Conservation (phyloP, 768 basidiomycete species). For the Pleurotus djamor region DNA sequence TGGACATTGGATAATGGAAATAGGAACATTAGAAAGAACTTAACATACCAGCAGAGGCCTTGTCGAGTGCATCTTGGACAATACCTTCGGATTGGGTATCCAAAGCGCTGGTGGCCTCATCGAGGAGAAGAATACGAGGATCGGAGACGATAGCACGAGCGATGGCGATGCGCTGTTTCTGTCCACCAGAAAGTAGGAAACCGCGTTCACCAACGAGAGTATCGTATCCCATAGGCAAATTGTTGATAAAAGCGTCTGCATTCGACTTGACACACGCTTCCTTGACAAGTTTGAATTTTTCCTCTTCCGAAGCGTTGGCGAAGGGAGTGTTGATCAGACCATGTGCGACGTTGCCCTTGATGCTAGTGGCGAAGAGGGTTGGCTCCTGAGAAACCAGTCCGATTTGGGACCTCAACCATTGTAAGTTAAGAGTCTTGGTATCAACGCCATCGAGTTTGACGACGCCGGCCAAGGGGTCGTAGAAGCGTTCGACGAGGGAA, state of each 20-base stretch:
- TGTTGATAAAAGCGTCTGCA: slow-evolving; percentile 84
- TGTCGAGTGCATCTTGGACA: slow-evolving; percentile 89
- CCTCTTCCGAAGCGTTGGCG: slow-evolving; percentile 70
- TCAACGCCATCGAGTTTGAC: slow-evolving; percentile 77
- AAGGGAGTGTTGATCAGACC: slow-evolving; percentile 75
- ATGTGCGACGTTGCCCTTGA: slow-evolving; percentile 79
- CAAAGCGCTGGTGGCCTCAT: slow-evolving; percentile 87
- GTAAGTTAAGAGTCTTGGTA: slow-evolving; percentile 73
- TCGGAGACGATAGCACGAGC: slow-evolving; percentile 89
- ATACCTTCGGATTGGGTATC: slow-evolving; percentile 87
- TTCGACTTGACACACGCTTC: slow-evolving; percentile 89
- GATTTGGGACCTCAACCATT: slow-evolving; percentile 85
- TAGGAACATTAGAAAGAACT: slow-evolving; percentile 13
- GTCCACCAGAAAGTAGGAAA: slow-evolving; percentile 81
- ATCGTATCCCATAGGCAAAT: slow-evolving; percentile 80
- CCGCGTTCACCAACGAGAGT: slow-evolving; percentile 90
- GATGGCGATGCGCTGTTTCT: slow-evolving; percentile 89
- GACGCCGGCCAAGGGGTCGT: slow-evolving; percentile 69
- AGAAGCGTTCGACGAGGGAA: slow-evolving; percentile 84
- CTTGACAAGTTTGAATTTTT: slow-evolving; percentile 75
- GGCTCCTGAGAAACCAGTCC: slow-evolving; percentile 91
- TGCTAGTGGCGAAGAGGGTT: slow-evolving; percentile 80
- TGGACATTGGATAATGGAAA: slow-evolving; percentile 43
- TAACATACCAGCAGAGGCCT: slow-evolving; percentile 63
- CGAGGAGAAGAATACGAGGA: slow-evolving; percentile 82